Conservation (phyloP, 148 eudicot species). For the Cornus suecica region DNA sequence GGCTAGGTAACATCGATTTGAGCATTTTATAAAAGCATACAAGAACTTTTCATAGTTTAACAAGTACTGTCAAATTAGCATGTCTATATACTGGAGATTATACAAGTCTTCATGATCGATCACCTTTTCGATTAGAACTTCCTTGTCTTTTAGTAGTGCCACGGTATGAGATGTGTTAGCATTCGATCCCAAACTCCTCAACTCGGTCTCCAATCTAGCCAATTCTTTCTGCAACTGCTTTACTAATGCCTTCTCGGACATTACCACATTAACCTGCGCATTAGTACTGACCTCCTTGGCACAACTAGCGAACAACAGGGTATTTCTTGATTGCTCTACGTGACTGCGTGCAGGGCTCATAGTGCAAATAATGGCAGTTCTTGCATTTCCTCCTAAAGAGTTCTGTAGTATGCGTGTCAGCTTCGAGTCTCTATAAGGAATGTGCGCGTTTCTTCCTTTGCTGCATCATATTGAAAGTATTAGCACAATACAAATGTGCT, state of each 20-base stretch:
- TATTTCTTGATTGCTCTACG: slow-evolving; percentile 88
- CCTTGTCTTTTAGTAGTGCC: slow-evolving; percentile 59
- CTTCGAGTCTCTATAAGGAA: slow-evolving; percentile 95
- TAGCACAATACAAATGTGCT: not conserved
- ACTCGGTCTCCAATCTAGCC: slow-evolving; percentile 64
- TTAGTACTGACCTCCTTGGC: slow-evolving; percentile 83
- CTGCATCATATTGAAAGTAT: slow-evolving; percentile 32
- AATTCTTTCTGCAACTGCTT: slow-evolving; percentile 77
- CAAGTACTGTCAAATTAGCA: not conserved
- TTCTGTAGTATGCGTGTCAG: slow-evolving; percentile 95
- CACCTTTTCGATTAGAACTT: slow-evolving; percentile 86
- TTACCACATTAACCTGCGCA: slow-evolving; percentile 82
- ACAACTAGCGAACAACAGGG: slow-evolving; percentile 85
- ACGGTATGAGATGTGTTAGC: slow-evolving; percentile 38
- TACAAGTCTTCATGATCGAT: not conserved
- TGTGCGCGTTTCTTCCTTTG: slow-evolving; percentile 76
- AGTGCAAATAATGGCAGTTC: slow-evolving; percentile 95
- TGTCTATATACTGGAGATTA: not conserved
- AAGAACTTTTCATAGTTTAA: not conserved
- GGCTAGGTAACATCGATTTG: not conserved
- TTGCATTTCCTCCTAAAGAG: slow-evolving; percentile 94
- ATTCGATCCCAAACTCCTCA: slow-evolving; percentile 38
- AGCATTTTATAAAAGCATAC: not conserved
- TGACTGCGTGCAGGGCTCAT: slow-evolving; percentile 91
- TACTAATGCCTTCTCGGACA: slow-evolving; percentile 95